phyloP scores from a whole-genome alignment of 2,329 filamentous ascomycete genomes.

The Davidsoniella virescens region DNA sequence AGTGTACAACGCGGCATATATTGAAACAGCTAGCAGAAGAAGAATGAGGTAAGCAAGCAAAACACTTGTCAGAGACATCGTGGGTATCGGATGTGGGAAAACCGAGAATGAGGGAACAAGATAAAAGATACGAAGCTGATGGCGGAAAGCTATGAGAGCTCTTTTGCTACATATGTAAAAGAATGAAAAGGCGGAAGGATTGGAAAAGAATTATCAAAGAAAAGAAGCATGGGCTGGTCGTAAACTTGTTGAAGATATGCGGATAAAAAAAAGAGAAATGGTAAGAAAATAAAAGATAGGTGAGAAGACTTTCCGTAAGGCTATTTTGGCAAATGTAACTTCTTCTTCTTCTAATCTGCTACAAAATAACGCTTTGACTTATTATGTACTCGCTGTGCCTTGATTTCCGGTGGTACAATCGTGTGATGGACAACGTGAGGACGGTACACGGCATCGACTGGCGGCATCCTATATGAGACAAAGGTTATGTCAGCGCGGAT shows the following conservation, averaged over 20 bases:
- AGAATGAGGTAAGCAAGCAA: too few relatives aligned
- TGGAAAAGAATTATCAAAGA: not conserved
- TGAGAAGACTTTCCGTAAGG: not conserved
- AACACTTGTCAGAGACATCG: too few relatives aligned
- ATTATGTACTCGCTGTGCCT: slow-evolving; percentile 48
- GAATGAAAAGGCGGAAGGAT: not conserved
- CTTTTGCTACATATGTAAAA: not conserved
- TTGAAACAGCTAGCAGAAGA: too few relatives aligned
- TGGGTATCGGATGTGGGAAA: not conserved
- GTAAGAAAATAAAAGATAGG: slow-evolving; percentile 12
- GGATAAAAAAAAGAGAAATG: not conserved
- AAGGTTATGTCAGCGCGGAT: slow-evolving; percentile 13
- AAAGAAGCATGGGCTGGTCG: not conserved
- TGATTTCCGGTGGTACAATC: slow-evolving; percentile 50
- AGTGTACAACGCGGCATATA: too few relatives aligned
- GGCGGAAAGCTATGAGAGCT: not conserved
- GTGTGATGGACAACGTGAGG: slow-evolving; percentile 92
- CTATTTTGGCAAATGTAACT: too few relatives aligned
- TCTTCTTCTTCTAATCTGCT: slow-evolving; percentile 31
- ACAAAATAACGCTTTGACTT: slow-evolving; percentile 59
- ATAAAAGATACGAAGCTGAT: not conserved
- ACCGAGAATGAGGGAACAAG: not conserved
- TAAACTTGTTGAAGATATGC: not conserved
- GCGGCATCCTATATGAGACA: slow-evolving; percentile 46
- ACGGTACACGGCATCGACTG: slow-evolving; percentile 76